Percentiles rank a stretch among this genome's conserved stretches.
Conservation (phyloP, 352 stramenopile genomes). For the Globisporangium abappressorium region DNA sequence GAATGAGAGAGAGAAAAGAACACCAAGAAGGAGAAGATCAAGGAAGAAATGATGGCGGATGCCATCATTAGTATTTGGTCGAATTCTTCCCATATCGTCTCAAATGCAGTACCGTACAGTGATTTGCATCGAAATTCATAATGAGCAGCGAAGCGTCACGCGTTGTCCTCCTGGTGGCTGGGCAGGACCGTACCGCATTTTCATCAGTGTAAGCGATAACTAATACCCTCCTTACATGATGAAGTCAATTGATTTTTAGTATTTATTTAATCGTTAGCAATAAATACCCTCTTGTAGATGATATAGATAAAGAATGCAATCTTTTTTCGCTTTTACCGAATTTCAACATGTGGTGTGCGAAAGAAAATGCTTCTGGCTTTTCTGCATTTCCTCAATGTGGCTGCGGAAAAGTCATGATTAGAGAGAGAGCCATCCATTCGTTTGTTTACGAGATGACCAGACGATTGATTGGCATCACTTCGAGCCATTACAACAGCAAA, state of each 20-base stretch:
- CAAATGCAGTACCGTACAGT: not conserved
- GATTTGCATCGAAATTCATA: not conserved
- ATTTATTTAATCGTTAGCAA: not conserved
- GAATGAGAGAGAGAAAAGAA: not conserved
- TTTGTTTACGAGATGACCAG: not conserved
- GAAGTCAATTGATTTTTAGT: no score
- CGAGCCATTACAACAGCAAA: not conserved
- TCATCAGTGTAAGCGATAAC: no score
- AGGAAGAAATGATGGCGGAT: not conserved
- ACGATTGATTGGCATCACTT: not conserved
- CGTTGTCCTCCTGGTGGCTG: not conserved
- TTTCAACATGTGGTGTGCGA: not conserved
- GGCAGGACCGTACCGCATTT: no score
- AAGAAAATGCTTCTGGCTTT: not conserved
- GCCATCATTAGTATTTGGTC: not conserved
- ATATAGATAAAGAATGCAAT: not conserved
- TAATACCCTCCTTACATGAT: no score
- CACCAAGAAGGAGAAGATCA: not conserved
- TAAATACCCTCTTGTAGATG: not conserved
- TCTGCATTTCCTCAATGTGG: not conserved
- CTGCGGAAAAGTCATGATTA: not conserved
- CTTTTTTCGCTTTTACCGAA: not conserved
- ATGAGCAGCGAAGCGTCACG: not conserved
- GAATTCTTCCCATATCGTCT: not conserved
- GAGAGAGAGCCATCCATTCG: not conserved